Conservation (phyloP, 805 yeast genomes). For the Lipomyces spencermartinsiae region DNA sequence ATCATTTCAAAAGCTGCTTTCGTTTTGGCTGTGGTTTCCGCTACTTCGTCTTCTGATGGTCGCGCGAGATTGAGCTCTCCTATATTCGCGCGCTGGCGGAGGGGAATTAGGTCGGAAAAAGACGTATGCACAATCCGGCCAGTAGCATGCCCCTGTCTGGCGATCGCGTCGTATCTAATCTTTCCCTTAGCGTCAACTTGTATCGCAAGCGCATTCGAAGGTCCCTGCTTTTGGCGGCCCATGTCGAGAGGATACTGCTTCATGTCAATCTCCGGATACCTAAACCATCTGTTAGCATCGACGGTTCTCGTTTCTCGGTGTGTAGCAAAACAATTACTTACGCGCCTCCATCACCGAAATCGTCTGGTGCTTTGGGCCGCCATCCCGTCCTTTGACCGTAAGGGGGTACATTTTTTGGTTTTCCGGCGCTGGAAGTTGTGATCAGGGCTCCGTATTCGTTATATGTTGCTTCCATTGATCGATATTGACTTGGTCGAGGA, state of each 20-base stretch:
- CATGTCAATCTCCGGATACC: slow-evolving; percentile 45
- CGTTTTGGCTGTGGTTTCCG: slow-evolving; percentile 61
- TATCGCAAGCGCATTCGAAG: slow-evolving; percentile 43
- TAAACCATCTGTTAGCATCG: slow-evolving; percentile 1
- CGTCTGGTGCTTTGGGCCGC: slow-evolving; percentile 41
- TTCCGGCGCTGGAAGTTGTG: background rate
- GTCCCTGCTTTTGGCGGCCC: slow-evolving; percentile 39
- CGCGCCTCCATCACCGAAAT: slow-evolving; percentile 48
- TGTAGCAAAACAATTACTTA: slow-evolving; percentile 20
- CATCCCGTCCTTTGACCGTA: slow-evolving; percentile 44
- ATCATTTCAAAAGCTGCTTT: slow-evolving; percentile 60
- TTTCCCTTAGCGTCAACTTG: slow-evolving; percentile 44
- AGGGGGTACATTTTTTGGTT: slow-evolving; percentile 29
- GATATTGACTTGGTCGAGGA: background rate
- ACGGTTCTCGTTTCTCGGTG: background rate
- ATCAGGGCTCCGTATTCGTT: slow-evolving; percentile 30
- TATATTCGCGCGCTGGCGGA: slow-evolving; percentile 55
- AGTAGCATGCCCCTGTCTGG: slow-evolving; percentile 45
- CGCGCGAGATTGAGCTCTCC: slow-evolving; percentile 51
- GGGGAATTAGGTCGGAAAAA: slow-evolving; percentile 65
- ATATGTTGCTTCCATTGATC: slow-evolving; percentile 11
- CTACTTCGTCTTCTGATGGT: slow-evolving; percentile 57
- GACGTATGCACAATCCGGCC: slow-evolving; percentile 52
- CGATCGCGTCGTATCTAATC: slow-evolving; percentile 46
- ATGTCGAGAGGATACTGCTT: slow-evolving; percentile 46